Conservation (phyloP, 192 early-diverging fungal genomes). For the Coemansia interrupta region DNA sequence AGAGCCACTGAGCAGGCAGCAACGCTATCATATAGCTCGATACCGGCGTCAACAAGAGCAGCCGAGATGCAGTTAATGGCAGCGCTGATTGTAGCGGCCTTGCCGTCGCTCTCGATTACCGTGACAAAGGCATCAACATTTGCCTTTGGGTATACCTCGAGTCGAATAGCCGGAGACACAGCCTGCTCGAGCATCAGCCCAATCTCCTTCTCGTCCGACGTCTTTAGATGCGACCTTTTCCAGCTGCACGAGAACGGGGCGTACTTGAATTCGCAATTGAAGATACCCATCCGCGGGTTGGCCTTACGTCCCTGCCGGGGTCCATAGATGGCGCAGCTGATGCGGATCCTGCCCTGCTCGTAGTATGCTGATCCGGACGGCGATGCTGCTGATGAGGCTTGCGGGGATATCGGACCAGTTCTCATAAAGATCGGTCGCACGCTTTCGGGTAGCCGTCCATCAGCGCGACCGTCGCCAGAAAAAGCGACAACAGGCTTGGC, state of each 20-base stretch:
- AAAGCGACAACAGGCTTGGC: not conserved
- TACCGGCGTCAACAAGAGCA: constrained; percentile 52
- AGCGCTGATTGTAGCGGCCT: constrained; percentile 45
- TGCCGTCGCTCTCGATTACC: constrained; percentile 55
- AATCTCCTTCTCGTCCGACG: constrained; percentile 50
- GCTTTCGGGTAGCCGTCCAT: constrained; percentile 33
- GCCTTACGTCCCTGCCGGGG: constrained; percentile 46
- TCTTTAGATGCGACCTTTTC: constrained; percentile 37
- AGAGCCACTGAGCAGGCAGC: constrained; percentile 48
- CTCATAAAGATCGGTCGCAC: constrained; percentile 49
- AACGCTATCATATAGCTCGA: constrained; percentile 54
- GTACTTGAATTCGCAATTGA: constrained; percentile 51
- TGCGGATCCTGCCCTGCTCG: constrained; percentile 51
- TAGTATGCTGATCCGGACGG: constrained; percentile 52
- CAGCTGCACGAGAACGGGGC: constrained; percentile 53
- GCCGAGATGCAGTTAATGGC: constrained; percentile 55
- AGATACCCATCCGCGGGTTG: constrained; percentile 40
- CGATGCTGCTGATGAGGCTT: constrained; percentile 24
- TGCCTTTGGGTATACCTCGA: constrained; percentile 53
- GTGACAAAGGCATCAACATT: constrained; percentile 51
- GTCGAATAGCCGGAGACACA: constrained; percentile 46
- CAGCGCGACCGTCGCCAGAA: constrained; percentile 17
- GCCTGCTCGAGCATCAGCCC: constrained; percentile 46
- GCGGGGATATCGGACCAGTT: constrained; percentile 32
- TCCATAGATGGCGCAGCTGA: constrained; percentile 54